Percentiles rank a stretch among this genome's conserved stretches.
Conservation (phyloP, 306 rosid genomes). For the Lathyrus oleraceus region DNA sequence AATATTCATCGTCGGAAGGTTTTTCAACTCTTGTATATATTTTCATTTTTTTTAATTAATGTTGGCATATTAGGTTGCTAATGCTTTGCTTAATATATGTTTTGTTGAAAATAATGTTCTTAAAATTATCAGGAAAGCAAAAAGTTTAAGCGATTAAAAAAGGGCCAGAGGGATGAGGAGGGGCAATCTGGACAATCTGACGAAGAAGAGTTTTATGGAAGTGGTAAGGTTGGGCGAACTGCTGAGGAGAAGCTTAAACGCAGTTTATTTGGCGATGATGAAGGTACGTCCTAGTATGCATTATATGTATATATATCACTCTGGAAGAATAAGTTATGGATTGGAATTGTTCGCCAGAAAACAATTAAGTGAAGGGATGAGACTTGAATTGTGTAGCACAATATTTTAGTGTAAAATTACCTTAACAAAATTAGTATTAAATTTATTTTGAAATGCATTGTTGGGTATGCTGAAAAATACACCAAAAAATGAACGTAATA, state of each 20-base stretch:
- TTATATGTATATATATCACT: too few relatives aligned
- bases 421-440: background rate
- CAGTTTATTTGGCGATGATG: conserved; percentile 87
- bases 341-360: too few relatives aligned
- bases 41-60: background rate
- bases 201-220: conserved; percentile 82
- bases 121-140: conserved; percentile 60
- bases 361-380: background rate
- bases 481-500: background rate
- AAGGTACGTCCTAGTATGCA: conserved; percentile 51
- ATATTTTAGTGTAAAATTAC: background rate
- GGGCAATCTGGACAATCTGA: conserved; percentile 77
- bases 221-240: conserved; percentile 83
- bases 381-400: background rate
- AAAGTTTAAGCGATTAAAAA: conserved; percentile 84
- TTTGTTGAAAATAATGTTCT: background rate
- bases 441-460: background rate
- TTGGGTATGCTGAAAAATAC: conserved; percentile 12
- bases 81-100: background rate
- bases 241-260: conserved; percentile 94
- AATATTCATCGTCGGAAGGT: conserved; percentile 88
- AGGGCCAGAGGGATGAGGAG: conserved; percentile 72
- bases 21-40: conserved; percentile 23
- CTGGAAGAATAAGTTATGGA: too few relatives aligned
- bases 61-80: background rate